Evolutionary conservation across 768 basidiomycete genomes (phyloP).

Genomic region (Mycena chlorophos): DNA sequence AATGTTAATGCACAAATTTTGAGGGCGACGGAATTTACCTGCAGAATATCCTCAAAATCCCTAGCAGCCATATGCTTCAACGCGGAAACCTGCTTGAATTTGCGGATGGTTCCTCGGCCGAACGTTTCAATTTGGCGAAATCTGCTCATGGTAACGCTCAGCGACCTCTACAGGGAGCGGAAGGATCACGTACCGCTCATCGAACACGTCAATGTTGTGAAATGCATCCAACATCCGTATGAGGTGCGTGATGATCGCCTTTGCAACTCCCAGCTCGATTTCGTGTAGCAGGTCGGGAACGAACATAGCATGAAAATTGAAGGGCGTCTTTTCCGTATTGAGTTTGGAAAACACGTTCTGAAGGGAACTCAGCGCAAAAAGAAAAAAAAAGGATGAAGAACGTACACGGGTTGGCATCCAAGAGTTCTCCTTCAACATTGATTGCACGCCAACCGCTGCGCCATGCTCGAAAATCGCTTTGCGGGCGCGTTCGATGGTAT

Average conservation of each 20-base stretch:
- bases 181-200: conserved; percentile 1
- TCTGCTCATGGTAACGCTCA: not conserved
- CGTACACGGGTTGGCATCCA: not conserved
- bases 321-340: conserved; percentile 8
- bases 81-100: conserved; percentile 37
- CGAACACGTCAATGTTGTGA: conserved; percentile 20
- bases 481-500: not conserved
- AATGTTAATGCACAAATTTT: not conserved
- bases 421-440: not conserved
- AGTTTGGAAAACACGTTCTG: conserved; percentile 34
- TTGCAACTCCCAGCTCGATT: conserved; percentile 42
- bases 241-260: conserved; percentile 36
- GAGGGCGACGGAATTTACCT: conserved; percentile 28
- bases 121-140: conserved; percentile 18
- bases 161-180: conserved; percentile 22
- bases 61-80: conserved; percentile 38
- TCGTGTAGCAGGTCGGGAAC: conserved; percentile 39
- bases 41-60: conserved; percentile 45
- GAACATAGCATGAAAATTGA: conserved; percentile 30
- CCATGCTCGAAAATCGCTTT: not conserved
- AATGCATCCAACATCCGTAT: conserved; percentile 30
- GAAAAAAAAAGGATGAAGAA: not conserved
- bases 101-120: conserved; percentile 34
- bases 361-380: not conserved
- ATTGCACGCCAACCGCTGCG: not conserved